Base-by-base conservation (phyloP, 2,329 filamentous ascomycete species). In the Hypoxylon sp. region DNA sequence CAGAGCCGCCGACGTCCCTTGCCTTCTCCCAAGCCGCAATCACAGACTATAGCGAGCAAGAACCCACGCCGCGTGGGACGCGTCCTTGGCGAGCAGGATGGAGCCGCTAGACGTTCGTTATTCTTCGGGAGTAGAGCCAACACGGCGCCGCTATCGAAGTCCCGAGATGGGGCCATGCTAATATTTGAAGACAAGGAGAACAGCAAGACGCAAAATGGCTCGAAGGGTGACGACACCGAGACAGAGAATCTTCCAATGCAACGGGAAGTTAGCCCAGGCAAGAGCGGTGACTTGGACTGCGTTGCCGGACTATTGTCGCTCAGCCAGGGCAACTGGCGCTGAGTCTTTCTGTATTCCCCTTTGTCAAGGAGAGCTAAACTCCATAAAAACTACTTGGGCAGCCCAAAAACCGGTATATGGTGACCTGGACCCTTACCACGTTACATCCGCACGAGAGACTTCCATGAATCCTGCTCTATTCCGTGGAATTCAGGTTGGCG, bases 311-410 rank as follows among this genome's bases (percentile, higher is more conserved):
- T 98, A 71, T 80, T 98, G 70, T 95, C 93, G 56, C 85, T 98
- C 50, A 97, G 94, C 75, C 93, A 97, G 81, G 95, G 95, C n/a
- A 93, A 93, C 77, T 98, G 95, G 94, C 87, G 89, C 76, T 92
- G 81, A 87, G 50, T n/a, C 17, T 48, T 20, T 1, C 13, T 2
- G 4, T 48, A 35, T 17, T 51, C 14, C 30, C 10, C 22, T n/a
- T 49, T 17, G 6, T 49, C 7, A 3, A 20, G 11, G 44, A 20
- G 10, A 44, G 17, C 30, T 8, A 33, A 30, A 22, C 46, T 42
- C 27, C 11, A 33, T 14, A 2, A 35, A 48, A n/a, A 46, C 10
- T 33, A 48, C 53, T 42, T 13, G 20, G 11, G n/a, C 37, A 10
- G 30, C 53, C 14, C 37, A 8, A 8, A 14, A 27, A 14, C 11